Base-by-base conservation (phyloP, 176 grass and related monocot genomes). In the Avena sativa region DNA sequence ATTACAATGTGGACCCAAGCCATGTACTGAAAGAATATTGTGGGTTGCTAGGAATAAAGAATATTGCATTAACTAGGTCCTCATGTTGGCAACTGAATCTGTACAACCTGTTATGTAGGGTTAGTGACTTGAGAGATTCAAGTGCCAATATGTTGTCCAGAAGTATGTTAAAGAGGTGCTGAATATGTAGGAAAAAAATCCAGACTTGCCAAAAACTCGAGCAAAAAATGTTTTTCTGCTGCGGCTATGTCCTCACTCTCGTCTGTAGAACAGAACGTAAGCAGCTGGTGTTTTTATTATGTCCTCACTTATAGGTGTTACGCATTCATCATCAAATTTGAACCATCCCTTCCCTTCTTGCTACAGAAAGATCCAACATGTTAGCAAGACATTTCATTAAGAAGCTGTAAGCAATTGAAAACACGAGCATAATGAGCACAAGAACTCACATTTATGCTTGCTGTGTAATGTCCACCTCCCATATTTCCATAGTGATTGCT, bases 401-500 rank as follows among this genome's bases (percentile, higher is more conserved):
- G 21, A 12, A 91, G 59, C 26, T 14, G 64, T 57, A 6, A 77
- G 71, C 47, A 58, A 78, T 15, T 17, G 50, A 59, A 87, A 73
- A 47, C 26, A 21, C 62, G 16, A 67, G 64, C n/a, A 76, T 34
- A 20, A 77, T 78, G 36, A 20, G 66, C 80, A 43, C 66, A 75
- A 62, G 15, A 40, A 92, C 97, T 99, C 77, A 94, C 94, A 79
- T 89, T 86, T 53, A 93, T 92, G 84, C 89, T 94, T 44, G 97
- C 94, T 30, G 97, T 99, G 80, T 94, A 96, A 78, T 96, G 94
- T 43, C 97, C 94, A 68, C 94, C 94, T 71, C 92, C 97, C 93
- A 99, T 91, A 87, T 93, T 93, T 67, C 97, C 94, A 43, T 93
- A 99, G 85, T 96, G 97, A 76, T 92, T 96, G 85, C 92, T 94